phyloP scores from a whole-genome alignment of 2,329 filamentous ascomycete species.

The Allantophomopsis cytisporea region DNA sequence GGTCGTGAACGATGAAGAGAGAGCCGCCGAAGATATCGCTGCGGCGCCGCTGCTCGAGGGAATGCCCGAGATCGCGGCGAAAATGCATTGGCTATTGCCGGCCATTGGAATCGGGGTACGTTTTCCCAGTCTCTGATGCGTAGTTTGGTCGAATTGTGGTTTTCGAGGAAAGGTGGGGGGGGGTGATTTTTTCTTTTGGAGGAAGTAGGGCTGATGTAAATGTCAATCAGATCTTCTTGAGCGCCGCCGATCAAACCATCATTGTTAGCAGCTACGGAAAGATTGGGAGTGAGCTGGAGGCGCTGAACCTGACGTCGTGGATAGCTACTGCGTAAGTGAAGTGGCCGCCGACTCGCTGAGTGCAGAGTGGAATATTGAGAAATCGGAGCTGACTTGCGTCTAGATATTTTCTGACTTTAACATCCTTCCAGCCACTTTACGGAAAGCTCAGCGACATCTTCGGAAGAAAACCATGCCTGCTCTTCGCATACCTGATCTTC shows the following conservation, averaged over 20 bases:
- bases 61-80: conserved; percentile 17
- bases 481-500: conserved; percentile 52
- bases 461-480: conserved; percentile 49
- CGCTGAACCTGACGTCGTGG: conserved; percentile 64
- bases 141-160: background rate
- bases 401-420: conserved; percentile 60
- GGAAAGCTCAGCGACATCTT: conserved; percentile 61
- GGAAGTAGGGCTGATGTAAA: background rate
- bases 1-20: conserved; percentile 13
- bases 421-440: conserved; percentile 63
- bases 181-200: background rate
- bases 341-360: background rate
- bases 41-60: conserved; percentile 11
- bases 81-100: conserved; percentile 43
- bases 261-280: conserved; percentile 66
- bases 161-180: background rate
- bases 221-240: conserved; percentile 48
- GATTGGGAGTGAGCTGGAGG: conserved; percentile 63
- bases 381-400: background rate
- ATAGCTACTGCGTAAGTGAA: conserved; percentile 39
- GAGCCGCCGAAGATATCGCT: conserved; percentile 2
- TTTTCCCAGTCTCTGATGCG: conserved; percentile 1
- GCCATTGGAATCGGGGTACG: conserved; percentile 48
- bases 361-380: too few relatives aligned
- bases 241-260: conserved; percentile 64